Evolutionary conservation across 2,329 filamentous ascomycete species (phyloP).

Genomic region (Chaetomiaceae sp.): DNA sequence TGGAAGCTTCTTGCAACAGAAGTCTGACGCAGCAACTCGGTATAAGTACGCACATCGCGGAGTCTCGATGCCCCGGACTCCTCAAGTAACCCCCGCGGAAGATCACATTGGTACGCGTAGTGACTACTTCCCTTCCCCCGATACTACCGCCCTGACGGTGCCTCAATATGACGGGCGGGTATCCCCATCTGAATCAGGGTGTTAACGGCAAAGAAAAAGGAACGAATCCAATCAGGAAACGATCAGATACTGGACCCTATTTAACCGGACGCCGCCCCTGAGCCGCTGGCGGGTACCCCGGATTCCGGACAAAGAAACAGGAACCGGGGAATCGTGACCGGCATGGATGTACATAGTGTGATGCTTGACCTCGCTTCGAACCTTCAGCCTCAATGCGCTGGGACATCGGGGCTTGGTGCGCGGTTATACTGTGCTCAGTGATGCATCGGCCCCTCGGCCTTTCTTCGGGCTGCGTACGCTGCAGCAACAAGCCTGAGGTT

Average conservation of each 20-base stretch:
- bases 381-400: too few species aligned
- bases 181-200: background rate
- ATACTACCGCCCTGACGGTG: slow-evolving; percentile 7
- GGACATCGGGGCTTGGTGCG: too few species aligned
- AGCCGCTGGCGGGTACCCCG: slow-evolving; percentile 1
- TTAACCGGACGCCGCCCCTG: slow-evolving; percentile 12
- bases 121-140: slow-evolving; percentile 16
- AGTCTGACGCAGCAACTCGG: too few species aligned
- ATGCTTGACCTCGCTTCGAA: too few species aligned
- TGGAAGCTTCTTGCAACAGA: too few species aligned
- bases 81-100: slow-evolving; percentile 1
- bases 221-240: slow-evolving; percentile 11
- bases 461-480: too few species aligned
- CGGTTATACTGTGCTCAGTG: too few species aligned
- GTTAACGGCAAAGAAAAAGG: background rate
- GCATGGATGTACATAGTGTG: too few species aligned
- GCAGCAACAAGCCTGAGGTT: too few species aligned
- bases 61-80: background rate
- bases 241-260: background rate
- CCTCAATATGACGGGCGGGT: background rate
- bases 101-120: slow-evolving; percentile 6
- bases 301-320: background rate
- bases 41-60: background rate
- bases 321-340: background rate
- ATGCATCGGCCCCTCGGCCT: too few species aligned